phyloP scores from a whole-genome alignment of 108 stramenopile genomes.

The Aurantiochytrium sp. region DNA sequence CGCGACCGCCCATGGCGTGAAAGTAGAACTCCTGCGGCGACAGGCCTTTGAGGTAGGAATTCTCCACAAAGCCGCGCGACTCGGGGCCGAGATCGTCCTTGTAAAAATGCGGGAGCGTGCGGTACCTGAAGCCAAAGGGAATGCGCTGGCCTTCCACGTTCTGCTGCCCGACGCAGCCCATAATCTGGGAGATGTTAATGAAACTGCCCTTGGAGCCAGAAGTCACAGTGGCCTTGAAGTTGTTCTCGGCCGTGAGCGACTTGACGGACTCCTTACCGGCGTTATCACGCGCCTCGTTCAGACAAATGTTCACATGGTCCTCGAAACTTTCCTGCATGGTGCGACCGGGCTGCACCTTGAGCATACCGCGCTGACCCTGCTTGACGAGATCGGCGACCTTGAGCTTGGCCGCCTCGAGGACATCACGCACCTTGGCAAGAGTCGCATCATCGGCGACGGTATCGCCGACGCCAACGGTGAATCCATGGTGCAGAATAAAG shows the following conservation, averaged over 20 bases:
- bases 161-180: slow-evolving; percentile 99
- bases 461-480: slow-evolving; percentile 95
- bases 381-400: slow-evolving; percentile 87
- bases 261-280: slow-evolving; percentile 87
- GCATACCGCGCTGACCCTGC: slow-evolving; percentile 85
- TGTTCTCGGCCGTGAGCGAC: slow-evolving; percentile 74
- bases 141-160: slow-evolving; percentile 98
- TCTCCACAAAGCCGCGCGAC: slow-evolving; percentile 96
- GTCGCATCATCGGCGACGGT: slow-evolving; percentile 88
- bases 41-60: slow-evolving; percentile 91
- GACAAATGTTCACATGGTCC: slow-evolving; percentile 86
- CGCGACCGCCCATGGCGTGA: slow-evolving; percentile 98
- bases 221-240: slow-evolving; percentile 95
- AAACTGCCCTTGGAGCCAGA: slow-evolving; percentile 94
- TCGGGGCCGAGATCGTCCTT: slow-evolving; percentile 97
- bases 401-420: slow-evolving; percentile 89
- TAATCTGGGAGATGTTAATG: slow-evolving; percentile 98
- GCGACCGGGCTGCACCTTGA: slow-evolving; percentile 92
- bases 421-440: slow-evolving; percentile 83
- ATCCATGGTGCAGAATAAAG: slow-evolving; percentile 86
- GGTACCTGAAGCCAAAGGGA: slow-evolving; percentile 89
- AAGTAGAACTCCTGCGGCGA: slow-evolving; percentile 99
- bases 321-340: slow-evolving; percentile 98
- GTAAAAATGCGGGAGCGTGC: slow-evolving; percentile 95
- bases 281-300: slow-evolving; percentile 88